Conservation (phyloP, 2,329 filamentous ascomycete species). For the Rhynchosporium secalis region DNA sequence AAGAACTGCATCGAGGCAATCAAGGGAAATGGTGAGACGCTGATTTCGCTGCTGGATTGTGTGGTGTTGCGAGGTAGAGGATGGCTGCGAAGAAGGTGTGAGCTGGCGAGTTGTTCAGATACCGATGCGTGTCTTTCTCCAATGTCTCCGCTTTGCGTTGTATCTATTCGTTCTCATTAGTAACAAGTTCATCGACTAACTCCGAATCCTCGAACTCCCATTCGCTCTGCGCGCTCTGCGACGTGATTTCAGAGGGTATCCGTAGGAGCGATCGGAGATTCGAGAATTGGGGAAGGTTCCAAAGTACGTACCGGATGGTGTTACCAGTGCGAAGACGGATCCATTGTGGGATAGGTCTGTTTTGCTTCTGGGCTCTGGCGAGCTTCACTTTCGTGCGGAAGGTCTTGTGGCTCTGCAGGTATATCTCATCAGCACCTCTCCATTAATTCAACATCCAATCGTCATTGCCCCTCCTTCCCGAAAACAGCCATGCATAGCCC, state of each 20-base stretch:
- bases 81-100: conserved; percentile 4
- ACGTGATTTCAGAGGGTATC: background rate
- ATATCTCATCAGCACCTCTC: conserved; percentile 25
- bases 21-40: background rate
- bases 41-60: background rate
- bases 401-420: conserved; percentile 90
- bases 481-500: conserved; percentile 1
- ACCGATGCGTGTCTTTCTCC: conserved; percentile 99
- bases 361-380: conserved; percentile 99
- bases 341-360: conserved; percentile 99
- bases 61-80: conserved; percentile 5
- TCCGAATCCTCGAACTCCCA: background rate
- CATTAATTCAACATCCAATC: conserved; percentile 17
- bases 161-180: conserved; percentile 63
- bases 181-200: background rate
- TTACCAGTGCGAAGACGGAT: conserved; percentile 97
- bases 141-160: conserved; percentile 99
- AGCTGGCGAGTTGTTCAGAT: conserved; percentile 71
- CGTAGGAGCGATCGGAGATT: background rate
- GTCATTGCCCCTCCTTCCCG: conserved; percentile 6
- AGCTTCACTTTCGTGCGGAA: conserved; percentile 99
- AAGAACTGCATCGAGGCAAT: background rate
- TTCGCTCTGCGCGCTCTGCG: conserved; percentile 1
- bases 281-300: background rate
- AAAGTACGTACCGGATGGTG: conserved; percentile 82